Percentiles rank a stretch among this genome's conserved stretches.
Evolutionary conservation across 805 yeast species (phyloP).

Genomic region (fission yeast (Schizosaccharomyces pombe)): DNA sequence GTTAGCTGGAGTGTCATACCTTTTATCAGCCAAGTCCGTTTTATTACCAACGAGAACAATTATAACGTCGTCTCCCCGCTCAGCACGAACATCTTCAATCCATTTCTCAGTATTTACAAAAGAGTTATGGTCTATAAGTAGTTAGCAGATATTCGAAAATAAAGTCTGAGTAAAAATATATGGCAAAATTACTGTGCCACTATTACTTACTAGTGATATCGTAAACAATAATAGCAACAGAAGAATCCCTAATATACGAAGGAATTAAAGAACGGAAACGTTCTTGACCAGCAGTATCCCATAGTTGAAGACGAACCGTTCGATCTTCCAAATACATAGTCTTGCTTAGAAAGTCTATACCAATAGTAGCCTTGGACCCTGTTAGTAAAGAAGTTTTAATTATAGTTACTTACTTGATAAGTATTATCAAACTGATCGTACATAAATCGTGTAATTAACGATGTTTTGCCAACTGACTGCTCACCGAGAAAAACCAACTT

Average conservation of each 20-base stretch:
- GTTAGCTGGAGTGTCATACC: neutral
- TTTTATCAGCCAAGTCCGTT: conserved; percentile 16
- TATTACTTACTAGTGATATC: conserved; percentile 52
- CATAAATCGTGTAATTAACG: conserved; percentile 91
- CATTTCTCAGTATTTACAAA: conserved; percentile 70
- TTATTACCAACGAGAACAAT: conserved; percentile 84
- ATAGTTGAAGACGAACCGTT: conserved; percentile 75
- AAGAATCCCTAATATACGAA: conserved; percentile 81
- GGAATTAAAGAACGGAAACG: conserved; percentile 87
- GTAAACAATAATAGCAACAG: conserved; percentile 91
- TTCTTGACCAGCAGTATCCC: conserved; percentile 95
- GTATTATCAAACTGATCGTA: conserved; percentile 92
- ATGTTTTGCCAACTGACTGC: conserved; percentile 85
- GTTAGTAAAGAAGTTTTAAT: neutral
- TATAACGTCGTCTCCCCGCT: conserved; percentile 73
- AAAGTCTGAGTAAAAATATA: too few relatives aligned
- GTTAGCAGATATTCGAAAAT: neutral
- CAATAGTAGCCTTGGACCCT: conserved; percentile 51
- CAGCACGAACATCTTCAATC: conserved; percentile 82
- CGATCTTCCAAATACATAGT: conserved; percentile 92
- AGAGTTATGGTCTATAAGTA: conserved; percentile 26
- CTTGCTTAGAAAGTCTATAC: conserved; percentile 82
- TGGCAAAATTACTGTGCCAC: too few relatives aligned
- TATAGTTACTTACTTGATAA: conserved; percentile 27
- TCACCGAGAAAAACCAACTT: conserved; percentile 86